These are phyloP conservation scores for Fusarium heterosporum DNA, from an alignment of 2,329 filamentous ascomycete genomes.

Conservation along the genomic window DNA sequence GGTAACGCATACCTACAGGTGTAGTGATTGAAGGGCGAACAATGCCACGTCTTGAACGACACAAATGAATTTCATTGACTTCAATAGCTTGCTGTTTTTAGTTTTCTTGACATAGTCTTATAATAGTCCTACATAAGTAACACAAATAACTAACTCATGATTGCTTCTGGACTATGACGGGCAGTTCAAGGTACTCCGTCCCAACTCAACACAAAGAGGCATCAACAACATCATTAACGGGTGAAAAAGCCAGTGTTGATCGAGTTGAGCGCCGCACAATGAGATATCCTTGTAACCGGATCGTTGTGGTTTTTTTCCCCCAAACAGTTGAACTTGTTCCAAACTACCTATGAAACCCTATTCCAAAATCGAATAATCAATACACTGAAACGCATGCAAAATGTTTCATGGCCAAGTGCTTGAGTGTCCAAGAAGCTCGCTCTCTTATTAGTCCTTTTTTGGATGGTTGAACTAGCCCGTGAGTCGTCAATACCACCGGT, in stretches of 20 bases:
- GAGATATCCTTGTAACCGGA: constrained; percentile 10
- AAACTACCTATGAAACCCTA: background rate
- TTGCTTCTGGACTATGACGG: no score
- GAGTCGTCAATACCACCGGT: constrained; percentile 19
- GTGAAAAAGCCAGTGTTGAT: background rate
- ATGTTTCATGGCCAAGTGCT: background rate
- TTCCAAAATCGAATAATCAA: background rate
- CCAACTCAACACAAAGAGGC: background rate
- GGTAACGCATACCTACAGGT: background rate
- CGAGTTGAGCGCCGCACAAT: background rate
- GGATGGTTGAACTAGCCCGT: background rate
- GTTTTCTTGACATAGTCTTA: background rate
- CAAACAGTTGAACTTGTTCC: no score
- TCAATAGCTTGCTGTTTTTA: background rate
- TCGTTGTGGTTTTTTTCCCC: constrained; percentile 30
- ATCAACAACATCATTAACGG: background rate
- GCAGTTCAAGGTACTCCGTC: background rate
- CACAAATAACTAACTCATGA: no score
- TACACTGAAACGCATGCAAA: background rate
- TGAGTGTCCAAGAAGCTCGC: background rate
- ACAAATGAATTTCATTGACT: background rate
- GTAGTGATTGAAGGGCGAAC: background rate
- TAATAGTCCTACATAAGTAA: no score
- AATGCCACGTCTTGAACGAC: background rate
- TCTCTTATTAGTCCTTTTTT: background rate